Evolutionary conservation across 73 alveolate species (phyloP).

Genomic region (Tetrahymena malaccensis): DNA sequence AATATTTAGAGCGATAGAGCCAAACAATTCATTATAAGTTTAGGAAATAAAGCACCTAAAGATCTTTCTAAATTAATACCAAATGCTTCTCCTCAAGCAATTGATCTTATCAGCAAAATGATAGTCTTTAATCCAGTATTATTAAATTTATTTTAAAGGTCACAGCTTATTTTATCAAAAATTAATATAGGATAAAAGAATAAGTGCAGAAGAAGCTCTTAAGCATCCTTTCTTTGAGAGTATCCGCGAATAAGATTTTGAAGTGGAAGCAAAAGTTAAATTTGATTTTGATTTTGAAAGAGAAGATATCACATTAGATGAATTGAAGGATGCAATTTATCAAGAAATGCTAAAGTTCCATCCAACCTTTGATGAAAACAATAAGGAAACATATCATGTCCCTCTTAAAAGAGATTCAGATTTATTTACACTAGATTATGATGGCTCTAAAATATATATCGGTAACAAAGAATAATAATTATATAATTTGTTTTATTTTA

Average conservation of each 20-base stretch:
- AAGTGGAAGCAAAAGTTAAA: conserved; percentile 30
- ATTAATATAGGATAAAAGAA: conserved; percentile 59
- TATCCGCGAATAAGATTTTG: conserved; percentile 54
- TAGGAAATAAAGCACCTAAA: conserved; percentile 25
- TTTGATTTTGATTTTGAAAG: conserved; percentile 50
- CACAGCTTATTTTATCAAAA: conserved; percentile 45
- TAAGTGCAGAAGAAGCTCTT: conserved; percentile 76
- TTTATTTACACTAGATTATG: background rate
- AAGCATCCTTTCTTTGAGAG: conserved; percentile 76
- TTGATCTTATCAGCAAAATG: conserved; percentile 29
- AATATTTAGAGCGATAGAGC: conserved; percentile 12
- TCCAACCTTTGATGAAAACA: background rate
- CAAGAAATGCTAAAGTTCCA: background rate
- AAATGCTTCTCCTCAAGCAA: conserved; percentile 4
- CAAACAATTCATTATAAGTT: conserved; percentile 21
- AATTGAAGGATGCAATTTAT: conserved; percentile 29
- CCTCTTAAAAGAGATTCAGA: background rate
- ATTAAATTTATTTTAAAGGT: conserved; percentile 3
- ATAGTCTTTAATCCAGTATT: background rate
- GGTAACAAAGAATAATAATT: background rate
- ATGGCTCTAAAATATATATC: background rate
- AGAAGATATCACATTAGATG: conserved; percentile 30
- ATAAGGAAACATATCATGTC: background rate
- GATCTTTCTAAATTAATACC: background rate
- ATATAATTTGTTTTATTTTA: background rate